Evolutionary conservation across 768 basidiomycete species (phyloP), one percentile per base, ranked within the genome.

Genomic region (Termitomyces sp.): DNA sequence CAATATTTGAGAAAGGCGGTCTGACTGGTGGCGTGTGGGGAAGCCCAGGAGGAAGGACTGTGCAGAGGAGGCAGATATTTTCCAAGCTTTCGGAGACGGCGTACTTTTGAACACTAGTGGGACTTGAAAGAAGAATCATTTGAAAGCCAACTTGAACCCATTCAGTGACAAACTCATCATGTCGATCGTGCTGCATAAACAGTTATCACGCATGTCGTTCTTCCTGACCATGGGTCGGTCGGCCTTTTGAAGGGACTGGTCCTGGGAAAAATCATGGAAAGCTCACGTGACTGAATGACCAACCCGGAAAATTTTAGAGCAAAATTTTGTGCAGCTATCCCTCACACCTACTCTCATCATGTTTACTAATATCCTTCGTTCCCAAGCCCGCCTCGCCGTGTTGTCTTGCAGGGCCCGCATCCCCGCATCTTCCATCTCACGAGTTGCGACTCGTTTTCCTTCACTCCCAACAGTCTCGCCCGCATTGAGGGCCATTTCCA

Each of bases 21-120:
- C 66, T 78, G 37, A 78, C 76, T 22, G 76, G 75, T 9, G 76
- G 76, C 1, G 76, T 76, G 4, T 75, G 71, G 72, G 63, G 65
- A 20, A 74, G 73, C 48, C 68, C 67, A 3, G 74, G 72, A 5
- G 72, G 73, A 11, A 63, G 66, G 13, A 76, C 74, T 5, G 69
- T 75, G 16, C 58, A 64, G 59, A 59, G 61, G 62, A 59, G 54
- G 49, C 51, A 48, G 11, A 55, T 1, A 12, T 45, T 45, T 15
- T 20, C 27, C 27, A 55, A 58, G 41, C 24, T 58, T 30, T 20
- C 11, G 15, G 42, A 55, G 42, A 41, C 30, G 39, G 41, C 13
- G 6, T 27, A 33, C 48, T 45, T 13, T 6, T 24, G 44, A 45
- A 24, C 42, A 42, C n/a, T n/a, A 6, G 16, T 37, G 27, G 27